Evolutionary conservation across 2,329 filamentous ascomycete species (phyloP).

Genomic region (Exophiala mesophila): DNA sequence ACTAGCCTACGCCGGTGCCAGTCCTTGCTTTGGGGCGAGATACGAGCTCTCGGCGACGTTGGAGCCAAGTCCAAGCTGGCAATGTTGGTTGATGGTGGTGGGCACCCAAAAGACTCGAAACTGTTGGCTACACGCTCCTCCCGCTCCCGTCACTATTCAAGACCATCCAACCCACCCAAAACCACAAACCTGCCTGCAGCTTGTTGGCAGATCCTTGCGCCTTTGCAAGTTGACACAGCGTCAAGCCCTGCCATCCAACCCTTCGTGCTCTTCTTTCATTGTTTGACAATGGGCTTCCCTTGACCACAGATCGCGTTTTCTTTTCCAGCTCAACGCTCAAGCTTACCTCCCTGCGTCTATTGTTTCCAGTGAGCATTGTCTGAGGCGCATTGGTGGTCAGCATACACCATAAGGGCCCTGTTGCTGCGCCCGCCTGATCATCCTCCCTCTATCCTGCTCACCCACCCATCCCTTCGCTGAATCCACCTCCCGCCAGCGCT

Average conservation of each 20-base stretch:
- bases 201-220: not conserved
- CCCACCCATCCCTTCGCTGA: slow-evolving; percentile 14
- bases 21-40: too few relatives aligned
- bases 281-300: slow-evolving; percentile 1
- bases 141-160: too few relatives aligned
- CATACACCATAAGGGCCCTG: not conserved
- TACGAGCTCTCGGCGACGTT: too few relatives aligned
- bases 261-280: slow-evolving; percentile 1
- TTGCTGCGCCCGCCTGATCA: not conserved
- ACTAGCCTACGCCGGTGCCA: too few relatives aligned
- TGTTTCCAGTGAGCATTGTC: not conserved
- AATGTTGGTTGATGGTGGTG: too few relatives aligned
- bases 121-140: too few relatives aligned
- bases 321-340: not conserved
- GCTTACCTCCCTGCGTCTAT: not conserved
- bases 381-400: not conserved
- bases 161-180: too few relatives aligned
- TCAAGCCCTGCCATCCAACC: not conserved
- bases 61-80: too few relatives aligned
- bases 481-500: slow-evolving; percentile 1
- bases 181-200: not conserved
- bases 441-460: slow-evolving; percentile 2
- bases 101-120: too few relatives aligned
- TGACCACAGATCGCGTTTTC: slow-evolving; percentile 1
- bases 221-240: slow-evolving; percentile 1